These are phyloP conservation scores for Suhomyces kilbournensis DNA, from an alignment of 805 yeast species.

Conservation along the genomic window DNA sequence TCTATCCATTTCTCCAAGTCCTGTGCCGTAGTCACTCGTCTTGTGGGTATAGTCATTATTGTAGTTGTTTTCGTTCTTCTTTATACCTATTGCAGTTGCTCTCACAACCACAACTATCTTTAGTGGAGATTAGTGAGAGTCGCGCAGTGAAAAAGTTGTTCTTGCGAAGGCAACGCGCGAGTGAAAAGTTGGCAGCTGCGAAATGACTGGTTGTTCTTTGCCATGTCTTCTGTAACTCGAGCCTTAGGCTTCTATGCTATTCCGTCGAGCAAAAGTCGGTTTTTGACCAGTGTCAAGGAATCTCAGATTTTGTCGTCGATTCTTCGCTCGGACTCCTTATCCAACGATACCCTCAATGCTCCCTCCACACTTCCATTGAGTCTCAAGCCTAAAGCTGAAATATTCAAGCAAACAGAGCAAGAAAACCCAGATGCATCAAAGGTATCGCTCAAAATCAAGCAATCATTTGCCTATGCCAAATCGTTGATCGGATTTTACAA, in stretches of 20 bases:
- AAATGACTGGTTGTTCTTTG: neutral
- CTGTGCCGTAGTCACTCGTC: slow-evolving; percentile 48
- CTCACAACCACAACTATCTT: neutral
- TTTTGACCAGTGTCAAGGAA: neutral
- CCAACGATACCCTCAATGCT: slow-evolving; percentile 22
- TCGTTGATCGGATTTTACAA: slow-evolving; percentile 51
- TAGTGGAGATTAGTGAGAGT: neutral
- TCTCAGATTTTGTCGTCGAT: neutral
- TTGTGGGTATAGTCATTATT: slow-evolving; percentile 2
- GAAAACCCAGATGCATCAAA: slow-evolving; percentile 15
- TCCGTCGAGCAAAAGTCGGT: neutral
- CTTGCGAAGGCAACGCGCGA: neutral
- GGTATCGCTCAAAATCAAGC: slow-evolving; percentile 27
- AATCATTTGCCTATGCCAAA: slow-evolving; percentile 45
- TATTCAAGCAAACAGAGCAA: slow-evolving; percentile 22
- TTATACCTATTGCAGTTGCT: neutral
- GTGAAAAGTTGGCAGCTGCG: neutral
- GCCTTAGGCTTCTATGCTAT: neutral
- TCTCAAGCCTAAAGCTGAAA: slow-evolving; percentile 24
- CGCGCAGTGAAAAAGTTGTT: neutral
- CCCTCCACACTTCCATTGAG: slow-evolving; percentile 28
- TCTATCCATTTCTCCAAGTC: slow-evolving; percentile 64
- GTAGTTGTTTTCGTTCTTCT: too few species aligned
- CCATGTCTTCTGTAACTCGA: neutral
- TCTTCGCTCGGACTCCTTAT: neutral